These are phyloP conservation scores for Trichoderma arundinaceum DNA, from an alignment of 2,329 filamentous ascomycete genomes.

Conservation along the genomic window DNA sequence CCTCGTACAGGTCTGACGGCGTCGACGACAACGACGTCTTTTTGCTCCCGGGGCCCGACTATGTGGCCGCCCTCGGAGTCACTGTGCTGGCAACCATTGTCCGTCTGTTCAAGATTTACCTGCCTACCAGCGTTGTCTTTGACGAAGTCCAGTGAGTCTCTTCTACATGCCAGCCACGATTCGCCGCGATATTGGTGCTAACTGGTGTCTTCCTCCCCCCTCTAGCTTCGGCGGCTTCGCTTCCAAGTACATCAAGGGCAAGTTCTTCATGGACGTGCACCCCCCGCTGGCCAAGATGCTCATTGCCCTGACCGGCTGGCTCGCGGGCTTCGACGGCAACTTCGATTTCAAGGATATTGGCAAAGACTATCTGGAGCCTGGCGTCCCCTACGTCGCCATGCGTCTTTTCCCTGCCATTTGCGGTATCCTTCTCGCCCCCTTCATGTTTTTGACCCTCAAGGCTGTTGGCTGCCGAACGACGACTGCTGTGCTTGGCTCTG, in stretches of 20 bases:
- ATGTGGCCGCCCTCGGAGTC: slow-evolving; percentile 73
- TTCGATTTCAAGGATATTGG: slow-evolving; percentile 99
- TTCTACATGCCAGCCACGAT: not conserved
- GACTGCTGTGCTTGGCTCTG: slow-evolving; percentile 81
- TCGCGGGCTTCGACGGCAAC: slow-evolving; percentile 91
- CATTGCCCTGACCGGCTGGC: slow-evolving; percentile 91
- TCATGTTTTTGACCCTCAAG: slow-evolving; percentile 94
- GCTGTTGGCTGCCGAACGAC: slow-evolving; percentile 85
- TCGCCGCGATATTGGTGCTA: not conserved
- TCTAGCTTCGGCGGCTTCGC: slow-evolving; percentile 94
- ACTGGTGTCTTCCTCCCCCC: not conserved
- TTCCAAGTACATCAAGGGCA: slow-evolving; percentile 98
- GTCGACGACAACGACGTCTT: slow-evolving; percentile 93
- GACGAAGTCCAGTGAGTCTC: slow-evolving; percentile 94
- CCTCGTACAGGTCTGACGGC: slow-evolving; percentile 76
- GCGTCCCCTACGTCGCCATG: slow-evolving; percentile 97
- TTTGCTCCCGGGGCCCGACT: slow-evolving; percentile 81
- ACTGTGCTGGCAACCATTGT: slow-evolving; percentile 79
- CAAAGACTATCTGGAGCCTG: slow-evolving; percentile 95
- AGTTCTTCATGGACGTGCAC: slow-evolving; percentile 99
- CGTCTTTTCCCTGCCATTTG: slow-evolving; percentile 88
- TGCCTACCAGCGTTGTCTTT: slow-evolving; percentile 95
- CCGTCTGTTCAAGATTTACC: slow-evolving; percentile 93
- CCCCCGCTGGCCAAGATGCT: slow-evolving; percentile 95
- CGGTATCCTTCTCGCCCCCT: slow-evolving; percentile 85